These are phyloP conservation scores for Solanum paucissectum DNA, from an alignment of 257 asterid species.

Conservation along the genomic window DNA sequence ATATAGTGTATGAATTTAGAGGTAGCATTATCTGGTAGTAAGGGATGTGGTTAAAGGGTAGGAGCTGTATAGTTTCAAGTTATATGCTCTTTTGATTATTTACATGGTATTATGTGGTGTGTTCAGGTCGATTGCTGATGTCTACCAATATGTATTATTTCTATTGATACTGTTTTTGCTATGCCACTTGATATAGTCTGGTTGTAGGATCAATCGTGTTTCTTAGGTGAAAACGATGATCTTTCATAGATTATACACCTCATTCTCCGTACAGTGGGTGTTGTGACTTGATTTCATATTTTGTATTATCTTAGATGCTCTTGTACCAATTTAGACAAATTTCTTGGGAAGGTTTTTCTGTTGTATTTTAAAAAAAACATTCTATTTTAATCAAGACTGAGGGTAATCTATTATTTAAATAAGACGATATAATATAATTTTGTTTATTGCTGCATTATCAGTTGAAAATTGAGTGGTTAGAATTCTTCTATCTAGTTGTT, in stretches of 20 bases:
- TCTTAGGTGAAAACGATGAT: neutral
- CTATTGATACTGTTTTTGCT: no score
- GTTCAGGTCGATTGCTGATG: no score
- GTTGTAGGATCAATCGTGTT: no score
- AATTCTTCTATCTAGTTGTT: neutral
- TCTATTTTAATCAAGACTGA: neutral
- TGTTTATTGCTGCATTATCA: neutral
- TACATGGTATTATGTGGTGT: neutral
- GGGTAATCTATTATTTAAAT: neutral
- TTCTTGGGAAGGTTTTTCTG: neutral
- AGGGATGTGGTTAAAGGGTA: neutral
- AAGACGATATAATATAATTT: no score
- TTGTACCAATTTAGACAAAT: neutral
- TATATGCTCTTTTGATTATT: no score
- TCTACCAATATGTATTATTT: no score
- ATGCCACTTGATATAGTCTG: neutral
- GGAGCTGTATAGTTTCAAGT: neutral
- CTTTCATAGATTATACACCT: neutral
- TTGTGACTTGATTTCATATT: no score
- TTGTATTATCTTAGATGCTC: neutral
- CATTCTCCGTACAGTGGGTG: neutral
- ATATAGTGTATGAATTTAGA: neutral
- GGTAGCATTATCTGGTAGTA: neutral
- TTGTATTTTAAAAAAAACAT: no score
- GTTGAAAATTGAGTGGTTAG: neutral